phyloP scores from a whole-genome alignment of 164 flowering plant species.

The Brasenia schreberi region DNA sequence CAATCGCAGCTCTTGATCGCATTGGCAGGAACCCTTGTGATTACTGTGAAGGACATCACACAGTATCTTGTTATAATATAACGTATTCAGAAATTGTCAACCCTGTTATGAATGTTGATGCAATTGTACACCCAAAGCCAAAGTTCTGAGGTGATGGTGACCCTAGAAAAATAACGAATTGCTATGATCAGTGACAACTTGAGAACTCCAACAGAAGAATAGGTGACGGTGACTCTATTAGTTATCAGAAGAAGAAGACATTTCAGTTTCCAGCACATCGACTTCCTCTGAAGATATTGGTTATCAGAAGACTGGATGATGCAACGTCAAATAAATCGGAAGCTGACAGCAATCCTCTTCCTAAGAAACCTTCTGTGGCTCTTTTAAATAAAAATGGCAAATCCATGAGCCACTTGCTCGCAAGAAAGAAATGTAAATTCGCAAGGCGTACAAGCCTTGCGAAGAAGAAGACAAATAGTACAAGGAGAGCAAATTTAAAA shows the following conservation, averaged over 20 bases:
- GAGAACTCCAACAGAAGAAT: no score
- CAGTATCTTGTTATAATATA: not conserved
- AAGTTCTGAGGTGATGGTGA: no score
- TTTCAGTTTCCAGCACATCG: not conserved
- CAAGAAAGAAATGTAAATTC: no score
- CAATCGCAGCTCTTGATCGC: not conserved
- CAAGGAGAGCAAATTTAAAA: no score
- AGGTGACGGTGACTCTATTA: not conserved
- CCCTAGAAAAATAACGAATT: no score
- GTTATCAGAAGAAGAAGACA: not conserved
- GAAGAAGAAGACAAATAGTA: no score
- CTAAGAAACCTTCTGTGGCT: not conserved
- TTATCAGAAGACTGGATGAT: not conserved
- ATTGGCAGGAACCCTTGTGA: not conserved
- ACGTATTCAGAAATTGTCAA: slow-evolving; percentile 1
- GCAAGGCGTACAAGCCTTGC: no score
- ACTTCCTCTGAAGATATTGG: not conserved
- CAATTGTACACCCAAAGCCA: not conserved
- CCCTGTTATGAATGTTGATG: not conserved
- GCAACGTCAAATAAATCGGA: not conserved
- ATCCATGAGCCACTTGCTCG: no score
- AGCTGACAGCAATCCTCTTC: not conserved
- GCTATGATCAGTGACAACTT: no score
- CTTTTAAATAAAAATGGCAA: not conserved
- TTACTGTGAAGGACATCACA: not conserved